A percentile compares a stretch with the other conserved stretches of the same genome.
phyloP scores from a whole-genome alignment of 2,329 filamentous ascomycete species.

The Capronia coronata region DNA sequence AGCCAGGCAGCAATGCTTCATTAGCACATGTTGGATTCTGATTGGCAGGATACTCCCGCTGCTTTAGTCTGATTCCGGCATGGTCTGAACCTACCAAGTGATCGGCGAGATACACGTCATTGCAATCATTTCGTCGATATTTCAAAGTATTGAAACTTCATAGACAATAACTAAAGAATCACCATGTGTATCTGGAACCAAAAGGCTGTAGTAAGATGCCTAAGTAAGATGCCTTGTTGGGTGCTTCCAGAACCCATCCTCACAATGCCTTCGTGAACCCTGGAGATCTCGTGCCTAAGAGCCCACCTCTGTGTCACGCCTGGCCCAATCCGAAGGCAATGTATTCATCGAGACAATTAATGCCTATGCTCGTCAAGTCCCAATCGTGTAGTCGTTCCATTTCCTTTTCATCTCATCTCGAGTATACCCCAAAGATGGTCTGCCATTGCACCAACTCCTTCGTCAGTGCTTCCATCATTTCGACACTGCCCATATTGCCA shows the following conservation, averaged over 20 bases:
- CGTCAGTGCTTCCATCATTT: slow-evolving; percentile 87
- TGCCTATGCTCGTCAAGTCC: not conserved
- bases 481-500: slow-evolving; percentile 66
- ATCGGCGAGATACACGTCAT: not conserved
- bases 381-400: not conserved
- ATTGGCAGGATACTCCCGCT: no score
- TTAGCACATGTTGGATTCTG: no score
- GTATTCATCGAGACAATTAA: not conserved
- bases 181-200: no score
- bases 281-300: not conserved
- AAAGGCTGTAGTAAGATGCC: no score
- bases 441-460: slow-evolving; percentile 80
- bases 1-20: no score
- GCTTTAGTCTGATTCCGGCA: not conserved
- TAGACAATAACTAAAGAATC: no score
- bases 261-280: not conserved
- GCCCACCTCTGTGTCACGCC: not conserved
- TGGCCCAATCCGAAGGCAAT: not conserved
- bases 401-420: slow-evolving; percentile 14
- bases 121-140: not conserved
- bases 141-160: no score
- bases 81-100: not conserved
- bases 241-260: not conserved
- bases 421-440: slow-evolving; percentile 56
- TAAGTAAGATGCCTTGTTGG: no score